Evolutionary conservation across 2,329 filamentous ascomycete genomes (phyloP).

Genomic region (Fusarium marasasianum): DNA sequence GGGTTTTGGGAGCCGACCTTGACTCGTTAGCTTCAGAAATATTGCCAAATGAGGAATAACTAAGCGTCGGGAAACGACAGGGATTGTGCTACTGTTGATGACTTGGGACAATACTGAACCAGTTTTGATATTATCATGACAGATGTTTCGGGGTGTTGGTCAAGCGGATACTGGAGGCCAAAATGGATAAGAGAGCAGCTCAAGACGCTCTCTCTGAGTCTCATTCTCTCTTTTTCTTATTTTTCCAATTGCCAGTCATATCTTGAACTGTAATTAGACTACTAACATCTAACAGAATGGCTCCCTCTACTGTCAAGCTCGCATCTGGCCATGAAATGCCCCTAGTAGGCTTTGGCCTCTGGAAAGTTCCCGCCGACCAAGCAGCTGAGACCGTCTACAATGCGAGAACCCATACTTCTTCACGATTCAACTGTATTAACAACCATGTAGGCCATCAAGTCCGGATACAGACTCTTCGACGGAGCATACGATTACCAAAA

Average conservation of each 20-base stretch:
- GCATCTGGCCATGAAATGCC: conserved; percentile 41
- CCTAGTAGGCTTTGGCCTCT: conserved; percentile 70
- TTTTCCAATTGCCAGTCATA: not conserved
- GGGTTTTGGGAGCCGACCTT: not conserved
- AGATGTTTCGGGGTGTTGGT: not conserved
- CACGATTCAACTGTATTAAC: not conserved
- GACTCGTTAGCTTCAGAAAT: not conserved
- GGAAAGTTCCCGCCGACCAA: conserved; percentile 68
- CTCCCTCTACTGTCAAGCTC: conserved; percentile 35
- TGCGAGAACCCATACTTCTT: not conserved
- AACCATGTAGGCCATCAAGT: conserved; percentile 55
- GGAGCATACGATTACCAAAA: conserved; percentile 69
- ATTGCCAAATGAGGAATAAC: conserved; percentile 18
- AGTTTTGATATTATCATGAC: conserved; percentile 1
- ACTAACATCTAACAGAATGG: conserved; percentile 20
- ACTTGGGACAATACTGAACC: not conserved
- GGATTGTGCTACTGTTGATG: not conserved
- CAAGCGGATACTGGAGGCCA: not conserved
- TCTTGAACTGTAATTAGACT: not conserved
- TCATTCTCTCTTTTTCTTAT: not conserved
- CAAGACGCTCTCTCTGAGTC: not conserved
- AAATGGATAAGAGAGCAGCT: conserved; percentile 8
- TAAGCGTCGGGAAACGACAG: conserved; percentile 9
- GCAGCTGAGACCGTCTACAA: conserved; percentile 70
- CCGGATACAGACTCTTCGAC: conserved; percentile 63